Base-by-base conservation (phyloP, 495 filamentous ascomycete species). In the Trichoderma reesei region DNA sequence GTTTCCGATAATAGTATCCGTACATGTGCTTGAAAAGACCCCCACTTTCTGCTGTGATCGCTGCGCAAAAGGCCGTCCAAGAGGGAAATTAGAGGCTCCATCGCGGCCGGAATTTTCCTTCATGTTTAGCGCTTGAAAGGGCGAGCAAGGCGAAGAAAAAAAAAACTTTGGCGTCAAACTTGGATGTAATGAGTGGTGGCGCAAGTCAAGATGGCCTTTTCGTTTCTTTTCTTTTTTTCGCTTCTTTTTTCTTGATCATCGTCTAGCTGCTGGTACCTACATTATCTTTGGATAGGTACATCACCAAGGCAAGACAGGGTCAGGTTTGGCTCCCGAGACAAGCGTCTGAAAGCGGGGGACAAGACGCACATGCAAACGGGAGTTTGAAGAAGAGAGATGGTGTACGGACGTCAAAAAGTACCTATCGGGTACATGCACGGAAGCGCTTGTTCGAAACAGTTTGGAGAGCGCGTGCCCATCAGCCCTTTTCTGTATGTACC, bases 81-180 rank as follows among this genome's bases (percentile, higher is more conserved):
- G n/a, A 20, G 31, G 20, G 51, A 56, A 56, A 56, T 56, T 56
- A 26, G 51, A 56, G 51, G 51, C 51, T 56, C 51, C 51, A 56
- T 56, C 51, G 3, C 7, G 10, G 3, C n/a, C 8, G 10, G 7
- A 9, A 33, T 33, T 56, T 34, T 34, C 26, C 5, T 34, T n/a
- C 14, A 3, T 5, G n/a, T 48, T 56, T 56, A 56, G 51, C 51
- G 51, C 51, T 34, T 56, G 11, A 56, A 5, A 8, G 46, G 13
- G n/a, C 18, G 46, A 26, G n/a, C 46, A 51, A 51, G 4, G 14
- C 9, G 46, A 51, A 51, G 9, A 26, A 51, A 51, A n/a, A n/a
- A n/a, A n/a, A n/a, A n/a, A n/a, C n/a, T n/a, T n/a, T n/a, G n/a
- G n/a, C n/a, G n/a, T n/a, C n/a, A n/a, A n/a, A n/a, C n/a, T n/a